phyloP scores from a whole-genome alignment of 2,329 filamentous ascomycete species.

The Calcarisporium arbuscula region DNA sequence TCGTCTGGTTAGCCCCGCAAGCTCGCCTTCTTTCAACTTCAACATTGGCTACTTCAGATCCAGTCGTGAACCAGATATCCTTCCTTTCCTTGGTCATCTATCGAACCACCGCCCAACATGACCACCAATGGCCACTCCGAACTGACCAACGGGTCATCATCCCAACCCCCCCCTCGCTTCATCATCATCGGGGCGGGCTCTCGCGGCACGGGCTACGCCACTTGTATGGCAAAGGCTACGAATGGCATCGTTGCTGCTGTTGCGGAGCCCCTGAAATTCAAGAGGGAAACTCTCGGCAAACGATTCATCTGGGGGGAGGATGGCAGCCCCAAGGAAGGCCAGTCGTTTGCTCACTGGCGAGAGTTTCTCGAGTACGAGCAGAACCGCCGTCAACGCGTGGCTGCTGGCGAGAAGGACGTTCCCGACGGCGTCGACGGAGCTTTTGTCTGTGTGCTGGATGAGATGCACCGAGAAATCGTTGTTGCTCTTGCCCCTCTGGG shows the following conservation, averaged over 20 bases:
- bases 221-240: conserved; percentile 57
- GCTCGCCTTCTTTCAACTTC: no score
- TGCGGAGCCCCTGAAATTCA: conserved; percentile 74
- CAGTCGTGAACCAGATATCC: background rate
- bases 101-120: background rate
- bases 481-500: conserved; percentile 62
- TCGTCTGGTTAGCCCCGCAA: no score
- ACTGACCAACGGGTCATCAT: no score
- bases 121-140: no score
- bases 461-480: conserved; percentile 79
- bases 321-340: conserved; percentile 44
- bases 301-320: conserved; percentile 64
- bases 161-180: conserved; percentile 54
- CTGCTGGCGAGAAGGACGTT: conserved; percentile 39
- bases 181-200: conserved; percentile 79
- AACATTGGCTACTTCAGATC: background rate
- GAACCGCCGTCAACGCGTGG: conserved; percentile 47
- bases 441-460: conserved; percentile 70
- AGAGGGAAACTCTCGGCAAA: conserved; percentile 63
- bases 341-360: conserved; percentile 68
- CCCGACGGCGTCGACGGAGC: conserved; percentile 54
- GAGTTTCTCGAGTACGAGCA: conserved; percentile 71
- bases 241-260: conserved; percentile 68
- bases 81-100: background rate
- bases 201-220: conserved; percentile 68